phyloP scores from a whole-genome alignment of 163 green algal species.

The Chlorella variabilis region DNA sequence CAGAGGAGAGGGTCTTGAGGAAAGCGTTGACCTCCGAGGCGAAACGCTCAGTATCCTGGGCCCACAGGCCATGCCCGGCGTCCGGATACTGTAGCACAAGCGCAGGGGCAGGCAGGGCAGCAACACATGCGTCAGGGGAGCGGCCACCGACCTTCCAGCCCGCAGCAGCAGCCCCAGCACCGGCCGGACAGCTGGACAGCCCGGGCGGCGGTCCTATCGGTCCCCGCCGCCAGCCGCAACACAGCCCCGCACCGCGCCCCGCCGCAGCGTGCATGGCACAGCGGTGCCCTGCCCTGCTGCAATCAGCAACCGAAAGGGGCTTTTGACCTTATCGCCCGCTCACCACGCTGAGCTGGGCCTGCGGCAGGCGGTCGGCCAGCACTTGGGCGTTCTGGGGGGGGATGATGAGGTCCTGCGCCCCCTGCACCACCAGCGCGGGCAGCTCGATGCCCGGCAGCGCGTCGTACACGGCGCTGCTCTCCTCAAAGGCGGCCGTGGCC shows the following conservation, averaged over 20 bases:
- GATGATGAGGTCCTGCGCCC: background rate
- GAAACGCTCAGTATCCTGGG: background rate
- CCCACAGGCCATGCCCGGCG: background rate
- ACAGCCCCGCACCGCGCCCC: background rate
- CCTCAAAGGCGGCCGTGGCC: background rate
- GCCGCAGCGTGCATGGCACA: no score
- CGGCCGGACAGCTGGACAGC: no score
- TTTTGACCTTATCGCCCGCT: no score
- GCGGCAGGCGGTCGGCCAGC: background rate
- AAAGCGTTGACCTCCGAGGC: background rate
- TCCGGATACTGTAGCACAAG: background rate
- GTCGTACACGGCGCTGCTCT: background rate
- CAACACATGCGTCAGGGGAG: no score
- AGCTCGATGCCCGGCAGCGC: background rate
- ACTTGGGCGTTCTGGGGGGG: background rate
- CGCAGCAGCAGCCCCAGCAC: no score
- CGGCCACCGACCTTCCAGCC: no score
- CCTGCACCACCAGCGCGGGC: background rate
- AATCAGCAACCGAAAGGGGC: no score
- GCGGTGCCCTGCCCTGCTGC: no score
- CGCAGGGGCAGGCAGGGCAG: background rate
- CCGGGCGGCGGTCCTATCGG: no score
- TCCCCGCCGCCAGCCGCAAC: no score
- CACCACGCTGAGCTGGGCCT: background rate
- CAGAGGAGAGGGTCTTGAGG: background rate